These are phyloP conservation scores for Sclerotinia spermophila DNA, from an alignment of 2,329 filamentous ascomycete species.

Conservation along the genomic window DNA sequence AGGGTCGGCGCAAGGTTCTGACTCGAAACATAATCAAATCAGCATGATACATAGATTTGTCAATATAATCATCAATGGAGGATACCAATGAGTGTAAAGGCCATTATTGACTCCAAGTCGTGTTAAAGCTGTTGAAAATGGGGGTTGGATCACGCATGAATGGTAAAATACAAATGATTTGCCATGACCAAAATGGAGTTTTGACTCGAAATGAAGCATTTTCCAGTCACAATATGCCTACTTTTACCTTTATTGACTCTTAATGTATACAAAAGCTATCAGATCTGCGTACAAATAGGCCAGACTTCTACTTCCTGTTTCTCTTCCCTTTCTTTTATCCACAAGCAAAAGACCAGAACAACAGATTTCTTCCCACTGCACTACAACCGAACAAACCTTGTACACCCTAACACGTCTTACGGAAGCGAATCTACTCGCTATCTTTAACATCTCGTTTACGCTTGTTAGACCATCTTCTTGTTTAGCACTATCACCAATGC, in stretches of 20 bases:
- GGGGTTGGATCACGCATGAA: background rate
- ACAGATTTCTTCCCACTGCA: background rate
- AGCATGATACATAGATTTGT: too few species aligned
- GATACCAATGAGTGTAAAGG: too few species aligned
- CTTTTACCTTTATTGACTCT: rapidly evolving
- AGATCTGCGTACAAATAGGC: background rate
- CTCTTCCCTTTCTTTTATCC: background rate
- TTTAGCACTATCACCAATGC: background rate
- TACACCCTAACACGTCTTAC: background rate
- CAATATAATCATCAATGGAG: too few species aligned
- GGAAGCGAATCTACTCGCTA: background rate
- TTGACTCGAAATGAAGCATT: background rate
- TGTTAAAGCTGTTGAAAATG: background rate
- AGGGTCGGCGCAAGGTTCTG: too few species aligned
- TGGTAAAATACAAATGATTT: background rate
- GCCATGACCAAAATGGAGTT: background rate
- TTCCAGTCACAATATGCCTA: background rate
- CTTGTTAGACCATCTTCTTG: background rate
- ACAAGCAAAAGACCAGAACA: background rate
- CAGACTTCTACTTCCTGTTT: rapidly evolving
- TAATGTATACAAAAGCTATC: background rate
- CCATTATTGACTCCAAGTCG: background rate
- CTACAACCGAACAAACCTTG: background rate
- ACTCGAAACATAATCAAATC: too few species aligned
- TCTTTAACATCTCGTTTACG: background rate